Percentiles rank a stretch among this genome's conserved stretches.
Evolutionary conservation across 2,329 filamentous ascomycete species (phyloP).

Genomic region (Orbilia blumenaviensis): DNA sequence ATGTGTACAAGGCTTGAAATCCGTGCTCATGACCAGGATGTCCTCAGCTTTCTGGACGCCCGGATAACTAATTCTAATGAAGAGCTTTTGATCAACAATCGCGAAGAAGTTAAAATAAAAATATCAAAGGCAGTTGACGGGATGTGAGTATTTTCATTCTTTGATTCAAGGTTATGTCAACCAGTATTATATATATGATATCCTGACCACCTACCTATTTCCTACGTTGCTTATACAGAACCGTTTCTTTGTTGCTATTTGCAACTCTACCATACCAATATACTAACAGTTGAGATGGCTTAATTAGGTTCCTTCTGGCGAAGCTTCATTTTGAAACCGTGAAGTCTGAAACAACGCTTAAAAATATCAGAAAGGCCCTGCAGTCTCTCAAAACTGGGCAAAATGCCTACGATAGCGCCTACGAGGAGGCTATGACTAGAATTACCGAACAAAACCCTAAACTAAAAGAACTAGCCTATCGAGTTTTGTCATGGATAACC

Average conservation of each 20-base stretch:
- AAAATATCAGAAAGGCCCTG: constrained; percentile 60
- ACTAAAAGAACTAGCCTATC: not conserved
- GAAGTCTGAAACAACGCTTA: constrained; percentile 58
- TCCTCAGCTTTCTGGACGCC: not conserved
- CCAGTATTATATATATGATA: not conserved
- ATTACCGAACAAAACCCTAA: not conserved
- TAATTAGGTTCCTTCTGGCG: constrained; percentile 63
- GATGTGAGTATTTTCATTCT: constrained; percentile 2
- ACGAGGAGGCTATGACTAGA: constrained; percentile 14
- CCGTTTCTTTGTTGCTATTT: no score
- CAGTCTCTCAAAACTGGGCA: constrained; percentile 58
- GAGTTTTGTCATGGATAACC: constrained; percentile 19
- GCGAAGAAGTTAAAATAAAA: not conserved
- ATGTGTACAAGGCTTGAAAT: not conserved
- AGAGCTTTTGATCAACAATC: not conserved
- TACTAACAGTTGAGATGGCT: not conserved
- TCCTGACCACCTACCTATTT: not conserved
- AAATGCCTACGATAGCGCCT: not conserved
- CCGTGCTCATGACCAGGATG: not conserved
- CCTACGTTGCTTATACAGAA: not conserved
- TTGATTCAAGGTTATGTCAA: not conserved
- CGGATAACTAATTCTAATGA: not conserved
- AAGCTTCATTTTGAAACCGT: constrained; percentile 61
- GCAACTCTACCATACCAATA: no score
- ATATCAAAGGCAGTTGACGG: constrained; percentile 13